Conservation (phyloP, 2,329 filamentous ascomycete genomes). For the Pseudodiploospora longispora region DNA sequence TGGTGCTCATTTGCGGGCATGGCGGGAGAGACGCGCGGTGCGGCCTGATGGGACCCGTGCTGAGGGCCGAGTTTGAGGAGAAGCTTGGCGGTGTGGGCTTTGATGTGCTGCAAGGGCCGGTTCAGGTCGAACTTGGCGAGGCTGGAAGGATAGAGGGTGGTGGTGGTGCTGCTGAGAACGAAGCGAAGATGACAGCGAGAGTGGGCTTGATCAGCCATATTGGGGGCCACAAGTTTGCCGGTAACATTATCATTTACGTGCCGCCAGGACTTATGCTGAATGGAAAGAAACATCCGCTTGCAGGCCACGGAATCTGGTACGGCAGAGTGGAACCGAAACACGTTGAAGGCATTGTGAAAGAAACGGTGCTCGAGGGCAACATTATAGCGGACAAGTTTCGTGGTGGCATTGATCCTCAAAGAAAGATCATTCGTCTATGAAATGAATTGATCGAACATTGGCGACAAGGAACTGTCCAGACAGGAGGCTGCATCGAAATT, state of each 20-base stretch:
- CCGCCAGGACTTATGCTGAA: constrained; percentile 43
- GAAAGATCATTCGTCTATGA: constrained; percentile 43
- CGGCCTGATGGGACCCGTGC: constrained; percentile 67
- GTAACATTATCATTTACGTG: constrained; percentile 75
- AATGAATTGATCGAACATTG: no score
- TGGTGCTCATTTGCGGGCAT: constrained; percentile 87
- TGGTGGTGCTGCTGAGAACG: not conserved
- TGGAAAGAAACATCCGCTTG: constrained; percentile 45
- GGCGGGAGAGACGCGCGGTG: constrained; percentile 74
- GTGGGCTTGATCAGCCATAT: constrained; percentile 71
- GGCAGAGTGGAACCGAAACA: constrained; percentile 67
- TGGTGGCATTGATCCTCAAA: constrained; percentile 53
- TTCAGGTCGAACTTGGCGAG: constrained; percentile 22
- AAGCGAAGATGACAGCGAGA: constrained; percentile 36
- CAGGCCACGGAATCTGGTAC: constrained; percentile 74
- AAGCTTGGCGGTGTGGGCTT: constrained; percentile 45
- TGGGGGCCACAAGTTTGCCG: constrained; percentile 78
- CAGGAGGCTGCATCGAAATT: no score
- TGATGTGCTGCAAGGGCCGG: constrained; percentile 38
- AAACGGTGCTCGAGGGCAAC: constrained; percentile 60
- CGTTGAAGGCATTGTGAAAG: constrained; percentile 65
- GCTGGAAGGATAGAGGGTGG: constrained; percentile 14
- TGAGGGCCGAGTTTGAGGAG: constrained; percentile 61
- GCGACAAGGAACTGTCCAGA: no score
- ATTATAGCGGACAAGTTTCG: constrained; percentile 65